Base-by-base conservation (phyloP, 441 rosid species). In the Melastoma candidum region DNA sequence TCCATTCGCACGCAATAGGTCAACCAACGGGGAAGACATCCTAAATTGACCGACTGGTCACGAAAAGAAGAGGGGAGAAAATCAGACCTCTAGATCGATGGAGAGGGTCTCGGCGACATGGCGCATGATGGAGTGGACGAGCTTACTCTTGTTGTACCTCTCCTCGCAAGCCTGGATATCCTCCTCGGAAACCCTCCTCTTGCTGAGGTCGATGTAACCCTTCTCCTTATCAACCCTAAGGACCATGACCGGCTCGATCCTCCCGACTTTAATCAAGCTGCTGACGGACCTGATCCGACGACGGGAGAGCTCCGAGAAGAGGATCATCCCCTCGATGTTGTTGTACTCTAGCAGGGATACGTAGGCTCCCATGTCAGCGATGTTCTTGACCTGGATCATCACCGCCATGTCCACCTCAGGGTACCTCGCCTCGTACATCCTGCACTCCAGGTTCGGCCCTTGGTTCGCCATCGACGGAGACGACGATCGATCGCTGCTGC, bases 291-390 rank as follows among this genome's bases (percentile, higher is more conserved):
- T 84, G 76, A 93, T 93, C 61, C 98, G 85, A 62, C 98, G 95
- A 51, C 97, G 92, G 22, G 22, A 17, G 22, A 17, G 22, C 22
- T 17, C 22, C 22, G 22, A 17, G 22, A 17, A 17, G 22, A 88
- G 74, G 66, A 93, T 93, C 96, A 93, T 88, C 1, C 98, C 97
- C 69, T 93, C 98, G 7, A 89, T 89, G 64, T 93, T 93, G 71
- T 88, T 92, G 92, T 88, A 92, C 72, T 92, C 97, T 12, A 92
- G 86, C 14, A 92, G 75, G 1, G 97, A 84, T 14, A 92, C 97
- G 55, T 88, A 88, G 1, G 98, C 98, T 17, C 95, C 97, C 97
- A 85, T 92, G 68, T 92, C 97, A 29, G 95, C 97, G 66, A 92
- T 85, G 78, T 65, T 84, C 66, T 92, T 92, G 54, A 92, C 98